Evolutionary conservation across 352 stramenopile species (phyloP).

Genomic region (Phytopythium vexans): DNA sequence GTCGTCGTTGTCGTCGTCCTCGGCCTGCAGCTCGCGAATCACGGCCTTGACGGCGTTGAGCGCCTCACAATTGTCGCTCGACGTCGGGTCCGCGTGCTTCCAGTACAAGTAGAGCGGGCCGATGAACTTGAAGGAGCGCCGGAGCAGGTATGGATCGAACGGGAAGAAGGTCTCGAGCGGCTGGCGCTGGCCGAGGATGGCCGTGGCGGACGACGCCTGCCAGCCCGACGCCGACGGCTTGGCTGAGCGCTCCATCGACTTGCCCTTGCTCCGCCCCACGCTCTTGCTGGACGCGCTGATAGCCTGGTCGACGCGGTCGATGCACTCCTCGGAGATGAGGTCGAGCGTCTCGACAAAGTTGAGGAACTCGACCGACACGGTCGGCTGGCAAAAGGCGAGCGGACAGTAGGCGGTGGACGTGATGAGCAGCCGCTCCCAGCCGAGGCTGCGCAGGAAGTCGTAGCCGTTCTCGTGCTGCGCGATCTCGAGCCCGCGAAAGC

Average conservation of each 20-base stretch:
- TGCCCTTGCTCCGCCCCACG: conserved; percentile 16
- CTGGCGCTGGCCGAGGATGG: conserved; percentile 48
- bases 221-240: conserved; percentile 31
- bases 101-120: conserved; percentile 94
- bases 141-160: conserved; percentile 96
- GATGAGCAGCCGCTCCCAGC: conserved; percentile 74
- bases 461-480: conserved; percentile 67
- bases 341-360: conserved; percentile 79
- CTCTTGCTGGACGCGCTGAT: conserved; percentile 48
- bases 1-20: conserved; percentile 25
- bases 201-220: conserved; percentile 16
- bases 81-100: conserved; percentile 85
- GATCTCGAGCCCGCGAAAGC: conserved; percentile 92
- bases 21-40: conserved; percentile 52
- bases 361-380: conserved; percentile 78
- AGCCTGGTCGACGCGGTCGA: conserved; percentile 69
- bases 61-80: conserved; percentile 61
- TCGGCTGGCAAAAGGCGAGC: conserved; percentile 73
- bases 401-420: conserved; percentile 55
- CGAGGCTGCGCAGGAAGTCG: conserved; percentile 77
- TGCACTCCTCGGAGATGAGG: conserved; percentile 69
- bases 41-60: conserved; percentile 61
- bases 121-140: conserved; percentile 92
- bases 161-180: conserved; percentile 93
- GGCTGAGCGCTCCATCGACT: conserved; percentile 69